Evolutionary conservation across 176 grass and related monocot species (phyloP).

Genomic region (Hyparrhenia diplandra): DNA sequence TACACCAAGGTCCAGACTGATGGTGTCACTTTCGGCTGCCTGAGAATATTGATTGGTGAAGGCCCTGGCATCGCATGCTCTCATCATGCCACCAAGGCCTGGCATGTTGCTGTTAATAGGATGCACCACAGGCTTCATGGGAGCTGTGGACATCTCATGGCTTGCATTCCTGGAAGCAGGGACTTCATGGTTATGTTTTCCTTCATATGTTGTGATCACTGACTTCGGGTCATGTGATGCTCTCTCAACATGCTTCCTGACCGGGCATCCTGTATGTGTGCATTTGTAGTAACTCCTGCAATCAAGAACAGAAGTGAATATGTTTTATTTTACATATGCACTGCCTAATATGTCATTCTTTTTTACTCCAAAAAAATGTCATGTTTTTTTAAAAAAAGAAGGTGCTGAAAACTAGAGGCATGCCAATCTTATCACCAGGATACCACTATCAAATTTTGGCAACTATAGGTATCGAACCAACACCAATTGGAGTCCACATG

Average conservation of each 20-base stretch:
- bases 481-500: background rate
- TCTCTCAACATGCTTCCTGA: conserved; percentile 95
- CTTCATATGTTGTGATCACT: conserved; percentile 98
- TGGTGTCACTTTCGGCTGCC: conserved; percentile 47
- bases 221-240: conserved; percentile 97
- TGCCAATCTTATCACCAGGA: background rate
- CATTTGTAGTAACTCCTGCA: conserved; percentile 99
- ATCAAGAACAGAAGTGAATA: conserved; percentile 19
- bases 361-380: too few relatives aligned
- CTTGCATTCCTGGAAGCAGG: conserved; percentile 74
- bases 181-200: conserved; percentile 99
- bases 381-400: background rate
- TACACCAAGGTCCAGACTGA: conserved; percentile 95
- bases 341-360: background rate
- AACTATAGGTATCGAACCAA: background rate
- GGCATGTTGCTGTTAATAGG: conserved; percentile 39
- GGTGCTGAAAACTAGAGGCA: background rate
- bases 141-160: conserved; percentile 45
- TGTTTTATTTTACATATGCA: background rate
- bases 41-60: conserved; percentile 56
- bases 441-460: background rate
- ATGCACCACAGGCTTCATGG: conserved; percentile 35
- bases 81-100: conserved; percentile 59
- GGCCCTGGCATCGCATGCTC: conserved; percentile 42
- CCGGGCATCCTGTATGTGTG: conserved; percentile 83